These are phyloP conservation scores for Geum urbanum DNA, from an alignment of 306 rosid species.

Conservation along the genomic window DNA sequence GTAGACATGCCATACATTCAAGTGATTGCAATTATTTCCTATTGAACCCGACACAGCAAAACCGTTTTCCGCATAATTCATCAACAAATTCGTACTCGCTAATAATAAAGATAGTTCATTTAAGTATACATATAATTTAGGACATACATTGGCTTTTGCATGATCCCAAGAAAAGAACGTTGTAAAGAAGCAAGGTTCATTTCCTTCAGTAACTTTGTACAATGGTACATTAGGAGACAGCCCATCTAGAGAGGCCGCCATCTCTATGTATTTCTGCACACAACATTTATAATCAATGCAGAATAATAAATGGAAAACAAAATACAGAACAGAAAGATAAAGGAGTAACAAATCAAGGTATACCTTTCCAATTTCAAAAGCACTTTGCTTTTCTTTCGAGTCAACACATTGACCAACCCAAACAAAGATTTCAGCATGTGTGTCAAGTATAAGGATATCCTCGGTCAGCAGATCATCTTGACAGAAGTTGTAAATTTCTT, in stretches of 20 bases:
- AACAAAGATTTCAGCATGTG: constrained; percentile 95
- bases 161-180: constrained; percentile 91
- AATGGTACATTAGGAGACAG: constrained; percentile 72
- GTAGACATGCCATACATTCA: not conserved
- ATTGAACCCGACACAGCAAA: not conserved
- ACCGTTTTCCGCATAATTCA: not conserved
- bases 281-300: constrained; percentile 14
- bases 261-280: constrained; percentile 79
- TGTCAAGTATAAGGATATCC: constrained; percentile 88
- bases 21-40: not conserved
- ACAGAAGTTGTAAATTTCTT: constrained; percentile 82
- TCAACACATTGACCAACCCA: constrained; percentile 96
- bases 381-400: constrained; percentile 78
- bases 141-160: constrained; percentile 72
- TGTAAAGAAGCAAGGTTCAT: constrained; percentile 95
- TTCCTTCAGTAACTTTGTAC: constrained; percentile 91
- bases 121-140: not conserved
- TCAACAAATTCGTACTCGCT: not conserved
- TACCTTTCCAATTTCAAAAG: constrained; percentile 85
- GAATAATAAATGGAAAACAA: not conserved
- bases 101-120: not conserved
- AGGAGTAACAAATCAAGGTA: constrained; percentile 21
- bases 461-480: constrained; percentile 95
- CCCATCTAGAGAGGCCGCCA: constrained; percentile 87
- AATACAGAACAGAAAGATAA: constrained; percentile 11